Evolutionary conservation across 345 rosid species (phyloP).

Genomic region (Mallotus nudiflorus): DNA sequence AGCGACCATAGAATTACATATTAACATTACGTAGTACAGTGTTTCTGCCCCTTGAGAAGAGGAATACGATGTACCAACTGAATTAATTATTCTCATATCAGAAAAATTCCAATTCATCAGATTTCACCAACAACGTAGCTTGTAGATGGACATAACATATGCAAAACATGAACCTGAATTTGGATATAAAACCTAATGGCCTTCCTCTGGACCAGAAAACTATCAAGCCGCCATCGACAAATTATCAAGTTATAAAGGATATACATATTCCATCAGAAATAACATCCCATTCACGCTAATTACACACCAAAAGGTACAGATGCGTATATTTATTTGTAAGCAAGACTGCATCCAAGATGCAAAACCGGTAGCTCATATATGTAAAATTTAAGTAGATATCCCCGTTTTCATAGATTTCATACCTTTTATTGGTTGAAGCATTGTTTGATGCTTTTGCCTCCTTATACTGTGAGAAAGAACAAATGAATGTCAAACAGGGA

Average conservation of each 20-base stretch:
- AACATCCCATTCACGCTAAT: background rate
- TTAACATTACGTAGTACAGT: background rate
- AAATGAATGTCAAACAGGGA: conserved; percentile 14
- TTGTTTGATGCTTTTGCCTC: conserved; percentile 47
- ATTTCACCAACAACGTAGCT: background rate
- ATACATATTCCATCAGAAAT: background rate
- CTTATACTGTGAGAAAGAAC: conserved; percentile 46
- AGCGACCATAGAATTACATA: background rate
- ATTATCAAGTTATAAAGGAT: background rate
- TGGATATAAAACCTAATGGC: background rate
- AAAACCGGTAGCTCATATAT: background rate
- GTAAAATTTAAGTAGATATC: background rate
- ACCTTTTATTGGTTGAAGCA: conserved; percentile 51
- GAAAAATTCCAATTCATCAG: too few relatives aligned
- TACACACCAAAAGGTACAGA: background rate
- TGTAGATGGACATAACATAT: background rate
- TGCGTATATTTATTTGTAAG: background rate
- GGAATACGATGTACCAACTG: background rate
- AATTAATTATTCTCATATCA: background rate
- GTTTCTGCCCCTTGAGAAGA: background rate
- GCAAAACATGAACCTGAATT: conserved; percentile 1
- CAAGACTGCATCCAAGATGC: background rate
- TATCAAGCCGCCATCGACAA: background rate
- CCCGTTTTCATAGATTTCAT: background rate
- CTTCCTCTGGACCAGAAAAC: background rate